Base-by-base conservation (phyloP, 352 stramenopile species). In the Phytopythium delawarense region DNA sequence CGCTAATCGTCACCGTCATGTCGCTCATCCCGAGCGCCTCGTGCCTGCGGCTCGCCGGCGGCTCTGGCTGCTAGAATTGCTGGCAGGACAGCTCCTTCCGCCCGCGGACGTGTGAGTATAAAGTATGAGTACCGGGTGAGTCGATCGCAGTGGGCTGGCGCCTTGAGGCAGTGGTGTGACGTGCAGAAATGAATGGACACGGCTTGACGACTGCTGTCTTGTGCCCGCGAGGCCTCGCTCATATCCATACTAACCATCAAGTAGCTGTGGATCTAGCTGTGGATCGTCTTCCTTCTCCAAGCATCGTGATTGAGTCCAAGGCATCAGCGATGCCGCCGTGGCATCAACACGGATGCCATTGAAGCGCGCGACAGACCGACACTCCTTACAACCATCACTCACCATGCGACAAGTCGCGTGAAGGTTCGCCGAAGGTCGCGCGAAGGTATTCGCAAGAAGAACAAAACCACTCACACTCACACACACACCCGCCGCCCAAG, bases 1-100 rank as follows among this genome's bases (percentile, higher is more conserved):
- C 72, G 16, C 32, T 77, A 1, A 49, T 57, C 34, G 69, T 86
- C 49, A 76, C 78, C 3, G 50, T 80, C 30, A 67, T 88, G 58
- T 74, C 73, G 15, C 74, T 84, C 30, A 66, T 76, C 53, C 72
- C 75, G 0, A 46, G 54, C 8, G 59, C 64, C 4, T 59, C 66
- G 6, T 87, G 77, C 44, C 57, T 68, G n/a, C 59, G 40, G 28
- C 67, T 87, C 28, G 65, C 50, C 16, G 77, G 75, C 18, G 77
- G 75, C 9, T 18, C 63, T 16, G 77, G 74, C 12, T 86, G 77
- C 61, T 74, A 67, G 39, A 35, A 50, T 42, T 16, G 20, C 30
- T 42, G 48, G 30, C 45, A 13, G 18, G 37, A 18, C 37, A 32
- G 37, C 37, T 42, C 12, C 8, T 20, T 42, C 2, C 37, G 12